Base-by-base conservation (phyloP, 257 asterid species). In the Primulina eburnea region DNA sequence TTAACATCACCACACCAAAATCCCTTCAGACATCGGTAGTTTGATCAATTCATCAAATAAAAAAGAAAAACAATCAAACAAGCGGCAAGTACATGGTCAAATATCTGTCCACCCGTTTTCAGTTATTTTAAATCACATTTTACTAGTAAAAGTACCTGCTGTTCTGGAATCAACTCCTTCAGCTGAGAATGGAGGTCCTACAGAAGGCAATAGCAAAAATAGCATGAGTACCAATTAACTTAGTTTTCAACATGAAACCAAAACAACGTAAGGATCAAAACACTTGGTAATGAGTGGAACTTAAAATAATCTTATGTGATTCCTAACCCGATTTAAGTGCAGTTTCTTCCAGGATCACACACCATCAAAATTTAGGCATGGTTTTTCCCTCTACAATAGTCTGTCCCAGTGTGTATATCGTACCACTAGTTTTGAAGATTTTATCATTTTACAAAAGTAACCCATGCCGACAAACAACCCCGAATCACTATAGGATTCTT, bases 111-210 rank as follows among this genome's bases (percentile, higher is more conserved):
- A 7, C 43, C 20, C 8, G 24, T 26, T 52, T 62, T 55, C 62
- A 32, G 69, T 8, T 63, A 26, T 40, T 34, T 56, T 18, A 58
- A 69, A 38, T 55, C 12, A 40, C 37, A 35, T 8, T 8, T 11
- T 12, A 58, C 37, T 57, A 24, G 53, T 26, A 73, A 62, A 73
- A 7, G 71, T 80, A 90, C 97, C 93, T 88, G 95, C 64, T 88
- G 93, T 71, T 88, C 90, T 50, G 97, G 97, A 82, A 90, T 90
- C 86, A 90, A 83, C 73, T 90, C 97, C 82, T 80, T 83, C 76
- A 90, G 79, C 84, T 90, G 90, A 73, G 95, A 88, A 33, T 77
- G 90, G 34, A 90, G 88, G 79, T 90, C 97, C 97, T 90, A 68
- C 29, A 43, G 20, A 58, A 62, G 37, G 32, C 71, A 74, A 69